A percentile compares a stretch with the other conserved stretches of the same genome.
These are phyloP conservation scores for Leptosphaerulina australis DNA, from an alignment of 2,329 filamentous ascomycete genomes.

Conservation along the genomic window DNA sequence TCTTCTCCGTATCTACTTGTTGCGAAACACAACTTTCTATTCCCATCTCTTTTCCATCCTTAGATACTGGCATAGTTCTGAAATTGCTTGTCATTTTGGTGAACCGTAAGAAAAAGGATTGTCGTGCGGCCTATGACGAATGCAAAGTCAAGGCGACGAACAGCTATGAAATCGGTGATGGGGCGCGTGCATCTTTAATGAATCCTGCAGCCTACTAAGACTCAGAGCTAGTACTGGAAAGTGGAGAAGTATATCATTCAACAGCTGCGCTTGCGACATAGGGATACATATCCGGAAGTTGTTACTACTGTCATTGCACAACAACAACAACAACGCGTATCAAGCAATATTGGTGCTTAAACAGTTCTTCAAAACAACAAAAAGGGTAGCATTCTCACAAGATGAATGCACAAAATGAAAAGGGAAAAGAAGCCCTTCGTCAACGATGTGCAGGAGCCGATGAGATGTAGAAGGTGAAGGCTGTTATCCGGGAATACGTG, in stretches of 20 bases:
- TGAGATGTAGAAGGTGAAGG: background rate
- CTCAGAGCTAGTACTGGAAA: slow-evolving; percentile 8
- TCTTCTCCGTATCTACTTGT: slow-evolving; percentile 11
- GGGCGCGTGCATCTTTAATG: slow-evolving; percentile 1
- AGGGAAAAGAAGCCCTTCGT: background rate
- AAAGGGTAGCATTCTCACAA: background rate
- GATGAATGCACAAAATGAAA: background rate
- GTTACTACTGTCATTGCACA: background rate
- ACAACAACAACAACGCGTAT: background rate
- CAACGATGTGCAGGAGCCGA: background rate
- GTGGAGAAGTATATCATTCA: slow-evolving; percentile 8
- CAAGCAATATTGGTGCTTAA: too few relatives aligned
- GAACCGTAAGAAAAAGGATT: background rate
- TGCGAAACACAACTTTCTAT: background rate
- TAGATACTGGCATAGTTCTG: background rate
- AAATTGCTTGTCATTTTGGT: slow-evolving; percentile 1
- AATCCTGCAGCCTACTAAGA: slow-evolving; percentile 1
- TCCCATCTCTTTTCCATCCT: background rate
- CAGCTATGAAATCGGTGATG: background rate
- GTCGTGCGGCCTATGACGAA: background rate
- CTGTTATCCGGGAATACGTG: slow-evolving; percentile 7
- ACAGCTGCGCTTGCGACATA: background rate
- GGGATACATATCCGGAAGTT: background rate
- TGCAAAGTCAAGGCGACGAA: background rate
- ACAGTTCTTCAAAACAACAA: background rate